A percentile compares a stretch with the other conserved stretches of the same genome.
Evolutionary conservation across 176 grass and related monocot genomes (phyloP).

Genomic region (Oryza nivara): DNA sequence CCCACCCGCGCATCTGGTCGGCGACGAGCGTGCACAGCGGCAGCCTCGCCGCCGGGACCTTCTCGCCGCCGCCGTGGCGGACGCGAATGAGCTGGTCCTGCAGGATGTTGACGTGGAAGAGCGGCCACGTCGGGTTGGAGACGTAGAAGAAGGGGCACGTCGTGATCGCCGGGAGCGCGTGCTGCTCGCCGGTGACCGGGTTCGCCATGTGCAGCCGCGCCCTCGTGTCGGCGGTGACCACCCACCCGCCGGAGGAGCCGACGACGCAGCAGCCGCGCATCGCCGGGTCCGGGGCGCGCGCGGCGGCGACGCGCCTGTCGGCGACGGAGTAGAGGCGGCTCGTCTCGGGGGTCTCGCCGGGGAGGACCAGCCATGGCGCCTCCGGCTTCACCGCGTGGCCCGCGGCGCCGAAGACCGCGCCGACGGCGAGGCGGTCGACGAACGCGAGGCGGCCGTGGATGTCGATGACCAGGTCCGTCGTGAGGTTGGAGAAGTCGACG

Average conservation of each 20-base stretch:
- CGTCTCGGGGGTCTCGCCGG: neutral
- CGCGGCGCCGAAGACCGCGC: neutral
- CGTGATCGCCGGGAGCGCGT: neutral
- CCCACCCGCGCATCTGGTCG: neutral
- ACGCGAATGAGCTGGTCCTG: neutral
- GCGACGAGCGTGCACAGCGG: too few relatives aligned
- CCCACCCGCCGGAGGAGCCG: conserved; percentile 16
- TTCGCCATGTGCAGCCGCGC: neutral
- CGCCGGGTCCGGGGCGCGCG: neutral
- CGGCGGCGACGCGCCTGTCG: neutral
- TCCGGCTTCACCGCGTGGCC: neutral
- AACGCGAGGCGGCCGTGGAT: neutral
- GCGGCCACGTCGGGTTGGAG: neutral
- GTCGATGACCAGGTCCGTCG: neutral
- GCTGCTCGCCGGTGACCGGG: neutral
- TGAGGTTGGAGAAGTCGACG: neutral
- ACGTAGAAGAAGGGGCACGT: neutral
- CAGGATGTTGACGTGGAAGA: neutral
- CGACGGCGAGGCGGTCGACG: neutral
- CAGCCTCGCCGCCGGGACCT: too few relatives aligned
- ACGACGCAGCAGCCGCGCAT: neutral
- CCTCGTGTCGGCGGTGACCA: neutral
- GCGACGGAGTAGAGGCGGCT: neutral
- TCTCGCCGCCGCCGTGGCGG: neutral
- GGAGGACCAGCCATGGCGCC: neutral